Base-by-base conservation (phyloP, 495 filamentous ascomycete genomes). In the Diplogelasinospora grovesii region DNA sequence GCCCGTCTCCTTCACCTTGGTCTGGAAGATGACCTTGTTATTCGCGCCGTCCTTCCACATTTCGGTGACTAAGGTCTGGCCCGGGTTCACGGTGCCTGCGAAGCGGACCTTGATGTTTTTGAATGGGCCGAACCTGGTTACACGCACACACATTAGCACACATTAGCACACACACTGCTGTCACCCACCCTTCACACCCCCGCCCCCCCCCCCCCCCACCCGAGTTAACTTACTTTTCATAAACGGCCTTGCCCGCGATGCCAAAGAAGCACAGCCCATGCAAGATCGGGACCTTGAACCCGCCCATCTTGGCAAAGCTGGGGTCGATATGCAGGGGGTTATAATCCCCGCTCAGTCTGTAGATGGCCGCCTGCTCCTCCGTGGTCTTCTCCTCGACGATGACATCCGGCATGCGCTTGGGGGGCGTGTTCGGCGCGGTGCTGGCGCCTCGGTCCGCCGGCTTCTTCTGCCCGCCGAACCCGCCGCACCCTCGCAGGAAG, bases 41-140 rank as follows among this genome's bases (percentile, higher is more conserved):
- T n/a, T n/a, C n/a, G n/a, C n/a, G n/a, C 80, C 84, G 57, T 90
- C 88, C 75, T 88, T 95, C 92, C 92, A 98, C 86, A 95, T 94
- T 78, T 97, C 92, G 22, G 89, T 97, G 53, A 80, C 77, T 24
- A 98, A 76, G 36, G 87, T 97, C 78, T 98, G 86, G 5, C 92
- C 93, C 1, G 92, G 93, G 18, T 90, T 51, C 2, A 98, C 92
- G 9, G 87, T 83, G 27, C 92, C 93, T 4, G 88, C 89, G 66
- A 98, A 98, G 45, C 92, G 68, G 5, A 96, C 92, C 77, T 98
- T 98, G 62, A 97, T 78, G 66, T 92, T 97, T 73, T 82, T 86
- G 69, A 82, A 93, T 40, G 73, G 63, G 15, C 92, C 92, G 61
- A 78, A 97, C 21, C 28, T 41, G 38, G 1, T n/a, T n/a, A n/a